A percentile compares a stretch with the other conserved stretches of the same genome.
Conservation (phyloP, 176 grass and related monocot genomes). For the Oryza brachyantha region DNA sequence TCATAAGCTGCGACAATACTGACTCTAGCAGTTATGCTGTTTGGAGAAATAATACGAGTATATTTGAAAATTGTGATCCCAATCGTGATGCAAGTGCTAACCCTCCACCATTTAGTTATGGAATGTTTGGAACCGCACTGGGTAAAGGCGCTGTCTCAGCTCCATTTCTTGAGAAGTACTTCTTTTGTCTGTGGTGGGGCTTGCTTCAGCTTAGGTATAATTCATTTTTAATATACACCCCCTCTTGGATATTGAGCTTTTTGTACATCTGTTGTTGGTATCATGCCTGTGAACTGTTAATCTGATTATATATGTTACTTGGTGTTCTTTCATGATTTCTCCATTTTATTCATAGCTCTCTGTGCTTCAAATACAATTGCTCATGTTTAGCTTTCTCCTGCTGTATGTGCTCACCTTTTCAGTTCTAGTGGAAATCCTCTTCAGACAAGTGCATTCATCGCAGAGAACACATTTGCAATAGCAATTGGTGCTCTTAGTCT, state of each 20-base stretch:
- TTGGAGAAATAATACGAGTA: constrained; percentile 18
- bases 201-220: constrained; percentile 77
- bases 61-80: constrained; percentile 46
- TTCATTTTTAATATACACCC: background rate
- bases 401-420: constrained; percentile 26
- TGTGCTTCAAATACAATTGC: background rate
- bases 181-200: constrained; percentile 91
- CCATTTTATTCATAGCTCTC: background rate
- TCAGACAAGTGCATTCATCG: constrained; percentile 47
- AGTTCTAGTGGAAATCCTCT: constrained; percentile 85
- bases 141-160: constrained; percentile 29
- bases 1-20: constrained; percentile 50
- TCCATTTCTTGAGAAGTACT: constrained; percentile 65
- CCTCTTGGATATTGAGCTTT: background rate
- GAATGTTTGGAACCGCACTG: constrained; percentile 51
- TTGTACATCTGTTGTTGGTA: background rate
- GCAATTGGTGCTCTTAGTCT: constrained; percentile 78
- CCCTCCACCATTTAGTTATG: constrained; percentile 11
- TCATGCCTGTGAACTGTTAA: background rate
- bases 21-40: background rate
- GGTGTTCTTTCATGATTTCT: background rate
- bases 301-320: background rate
- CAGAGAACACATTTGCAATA: constrained; percentile 70
- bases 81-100: constrained; percentile 4
- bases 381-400: background rate